Evolutionary conservation across 371 early-diverging fungal genomes (phyloP).

Genomic region (Rhizopus stolonifer): DNA sequence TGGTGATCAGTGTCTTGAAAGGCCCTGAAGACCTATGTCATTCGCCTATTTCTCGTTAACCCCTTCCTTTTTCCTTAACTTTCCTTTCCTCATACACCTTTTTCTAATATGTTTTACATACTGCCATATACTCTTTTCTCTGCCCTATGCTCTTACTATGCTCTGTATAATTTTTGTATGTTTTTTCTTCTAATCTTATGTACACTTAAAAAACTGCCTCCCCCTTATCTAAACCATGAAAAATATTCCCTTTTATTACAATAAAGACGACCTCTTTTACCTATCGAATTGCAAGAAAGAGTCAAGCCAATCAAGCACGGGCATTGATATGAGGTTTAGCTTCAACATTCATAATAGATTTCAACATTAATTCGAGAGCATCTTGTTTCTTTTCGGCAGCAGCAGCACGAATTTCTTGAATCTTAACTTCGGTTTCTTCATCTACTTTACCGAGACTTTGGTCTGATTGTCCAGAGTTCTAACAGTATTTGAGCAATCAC

Average conservation of each 20-base stretch:
- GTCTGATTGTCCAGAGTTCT: constrained; percentile 79
- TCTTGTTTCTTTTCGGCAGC: constrained; percentile 68
- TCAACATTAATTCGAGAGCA: constrained; percentile 74
- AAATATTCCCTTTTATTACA: no score
- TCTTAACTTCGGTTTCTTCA: constrained; percentile 77
- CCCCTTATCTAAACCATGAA: no score
- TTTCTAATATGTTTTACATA: constrained; percentile 2
- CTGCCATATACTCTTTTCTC: background rate
- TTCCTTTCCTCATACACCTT: background rate
- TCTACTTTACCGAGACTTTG: constrained; percentile 68
- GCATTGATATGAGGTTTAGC: constrained; percentile 70
- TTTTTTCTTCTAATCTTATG: background rate
- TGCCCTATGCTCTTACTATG: background rate
- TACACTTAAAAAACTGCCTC: no score
- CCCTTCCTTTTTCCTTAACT: constrained; percentile 2
- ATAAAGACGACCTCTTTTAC: no score
- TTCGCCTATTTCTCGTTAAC: background rate
- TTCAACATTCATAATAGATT: constrained; percentile 71
- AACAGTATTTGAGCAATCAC: no score
- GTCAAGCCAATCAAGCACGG: constrained; percentile 46
- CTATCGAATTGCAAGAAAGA: no score
- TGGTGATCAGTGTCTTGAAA: constrained; percentile 54
- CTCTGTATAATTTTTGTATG: background rate
- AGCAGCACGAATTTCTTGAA: constrained; percentile 64
- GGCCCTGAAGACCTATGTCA: constrained; percentile 52